phyloP scores from a whole-genome alignment of 2,329 filamentous ascomycete species.

The Cytospora chrysosperma region DNA sequence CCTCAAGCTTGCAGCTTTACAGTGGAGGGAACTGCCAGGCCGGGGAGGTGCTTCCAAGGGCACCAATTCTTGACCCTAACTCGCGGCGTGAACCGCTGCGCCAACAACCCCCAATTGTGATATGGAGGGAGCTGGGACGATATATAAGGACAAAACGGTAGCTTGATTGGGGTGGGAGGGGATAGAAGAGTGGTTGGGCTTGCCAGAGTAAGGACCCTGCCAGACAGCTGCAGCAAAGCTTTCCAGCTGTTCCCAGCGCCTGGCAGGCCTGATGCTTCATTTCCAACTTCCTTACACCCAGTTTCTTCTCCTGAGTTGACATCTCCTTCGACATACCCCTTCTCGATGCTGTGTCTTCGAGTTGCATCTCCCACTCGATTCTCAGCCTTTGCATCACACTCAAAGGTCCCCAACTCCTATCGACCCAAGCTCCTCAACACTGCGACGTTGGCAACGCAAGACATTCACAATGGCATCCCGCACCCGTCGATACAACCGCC shows the following conservation, averaged over 20 bases:
- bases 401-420: background rate
- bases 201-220: no score
- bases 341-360: background rate
- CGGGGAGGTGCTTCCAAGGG: conserved; percentile 18
- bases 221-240: no score
- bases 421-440: background rate
- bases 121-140: background rate
- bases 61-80: background rate
- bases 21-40: conserved; percentile 4
- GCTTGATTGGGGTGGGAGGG: background rate
- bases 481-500: no score
- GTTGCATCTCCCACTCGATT: background rate
- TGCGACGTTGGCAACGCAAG: background rate
- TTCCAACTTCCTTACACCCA: no score
- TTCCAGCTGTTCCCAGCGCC: no score
- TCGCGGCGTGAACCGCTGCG: conserved; percentile 12
- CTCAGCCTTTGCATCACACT: background rate
- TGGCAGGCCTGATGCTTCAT: background rate
- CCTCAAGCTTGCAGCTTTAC: background rate
- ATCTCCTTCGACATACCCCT: background rate
- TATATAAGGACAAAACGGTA: background rate
- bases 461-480: background rate
- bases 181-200: background rate
- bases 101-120: conserved; percentile 8
- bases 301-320: no score